Conservation (phyloP, 2,329 filamentous ascomycete genomes). For the Chrysoporthe deuterocubensis region DNA sequence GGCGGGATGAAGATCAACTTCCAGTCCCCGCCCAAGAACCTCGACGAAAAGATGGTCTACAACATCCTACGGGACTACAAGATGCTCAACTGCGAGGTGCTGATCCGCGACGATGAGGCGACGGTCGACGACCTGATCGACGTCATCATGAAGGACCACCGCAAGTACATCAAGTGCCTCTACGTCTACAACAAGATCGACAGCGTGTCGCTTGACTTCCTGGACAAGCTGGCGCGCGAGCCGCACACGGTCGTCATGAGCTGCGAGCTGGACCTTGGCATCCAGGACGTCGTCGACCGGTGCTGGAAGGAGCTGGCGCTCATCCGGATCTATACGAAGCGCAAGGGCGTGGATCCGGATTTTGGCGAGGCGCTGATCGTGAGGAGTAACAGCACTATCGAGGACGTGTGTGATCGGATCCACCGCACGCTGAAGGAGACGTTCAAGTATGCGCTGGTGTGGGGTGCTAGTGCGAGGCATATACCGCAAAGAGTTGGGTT, state of each 20-base stretch:
- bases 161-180: conserved; percentile 92
- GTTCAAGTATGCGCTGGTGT: conserved; percentile 98
- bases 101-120: conserved; percentile 91
- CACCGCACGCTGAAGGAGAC: conserved; percentile 95
- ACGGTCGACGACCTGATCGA: conserved; percentile 99
- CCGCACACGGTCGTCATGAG: conserved; percentile 96
- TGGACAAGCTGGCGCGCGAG: conserved; percentile 90
- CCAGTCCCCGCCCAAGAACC: conserved; percentile 80
- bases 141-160: conserved; percentile 98
- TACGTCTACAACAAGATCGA: conserved; percentile 99
- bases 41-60: conserved; percentile 98
- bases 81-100: conserved; percentile 94
- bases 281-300: conserved; percentile 89
- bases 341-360: conserved; percentile 87
- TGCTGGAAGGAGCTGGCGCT: conserved; percentile 93
- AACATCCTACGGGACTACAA: conserved; percentile 99
- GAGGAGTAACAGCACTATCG: conserved; percentile 82
- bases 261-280: conserved; percentile 92
- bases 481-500: conserved; percentile 92
- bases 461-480: conserved; percentile 95
- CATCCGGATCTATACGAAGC: conserved; percentile 95
- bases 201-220: conserved; percentile 87
- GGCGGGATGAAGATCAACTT: conserved; percentile 99
- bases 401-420: conserved; percentile 96
- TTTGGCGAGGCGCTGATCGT: conserved; percentile 94